Evolutionary conservation across 1,284 basidiomycete species (phyloP).

Genomic region (Pisolithus thermaeus): DNA sequence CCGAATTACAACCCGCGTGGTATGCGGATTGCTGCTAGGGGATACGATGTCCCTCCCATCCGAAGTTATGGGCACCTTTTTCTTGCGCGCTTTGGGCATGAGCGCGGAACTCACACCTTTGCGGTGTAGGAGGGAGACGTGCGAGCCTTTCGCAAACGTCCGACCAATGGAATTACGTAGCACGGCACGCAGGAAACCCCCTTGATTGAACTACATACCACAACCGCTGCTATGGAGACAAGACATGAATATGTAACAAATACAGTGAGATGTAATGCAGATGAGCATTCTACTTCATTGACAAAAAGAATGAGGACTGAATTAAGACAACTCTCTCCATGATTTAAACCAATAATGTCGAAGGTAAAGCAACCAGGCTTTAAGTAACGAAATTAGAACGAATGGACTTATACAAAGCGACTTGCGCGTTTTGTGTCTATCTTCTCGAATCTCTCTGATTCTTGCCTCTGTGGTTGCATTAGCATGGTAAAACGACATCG

Average conservation of each 20-base stretch:
- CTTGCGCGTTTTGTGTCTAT: constrained; percentile 85
- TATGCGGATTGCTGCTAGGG: constrained; percentile 41
- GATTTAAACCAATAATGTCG: too few species aligned
- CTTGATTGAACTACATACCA: too few species aligned
- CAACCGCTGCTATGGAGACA: too few species aligned
- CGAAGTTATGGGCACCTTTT: constrained; percentile 37
- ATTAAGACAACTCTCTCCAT: too few species aligned
- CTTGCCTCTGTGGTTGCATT: constrained; percentile 50
- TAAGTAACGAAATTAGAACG: not conserved
- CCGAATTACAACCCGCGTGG: constrained; percentile 60
- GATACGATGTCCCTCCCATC: constrained; percentile 4
- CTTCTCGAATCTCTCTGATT: constrained; percentile 76
- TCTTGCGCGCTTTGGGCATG: constrained; percentile 43
- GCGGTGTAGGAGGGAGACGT: too few species aligned
- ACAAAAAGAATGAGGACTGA: too few species aligned
- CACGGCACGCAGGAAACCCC: too few species aligned
- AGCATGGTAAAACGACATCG: constrained; percentile 6
- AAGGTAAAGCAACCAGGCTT: not conserved
- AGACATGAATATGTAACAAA: too few species aligned
- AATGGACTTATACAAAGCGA: constrained; percentile 60
- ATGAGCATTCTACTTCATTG: too few species aligned
- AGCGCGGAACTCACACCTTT: not conserved
- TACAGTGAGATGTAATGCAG: too few species aligned
- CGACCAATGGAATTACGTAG: too few species aligned
- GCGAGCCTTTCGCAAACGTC: too few species aligned